phyloP scores from a whole-genome alignment of 208 protist genomes.

The Leishmania aethiopica region DNA sequence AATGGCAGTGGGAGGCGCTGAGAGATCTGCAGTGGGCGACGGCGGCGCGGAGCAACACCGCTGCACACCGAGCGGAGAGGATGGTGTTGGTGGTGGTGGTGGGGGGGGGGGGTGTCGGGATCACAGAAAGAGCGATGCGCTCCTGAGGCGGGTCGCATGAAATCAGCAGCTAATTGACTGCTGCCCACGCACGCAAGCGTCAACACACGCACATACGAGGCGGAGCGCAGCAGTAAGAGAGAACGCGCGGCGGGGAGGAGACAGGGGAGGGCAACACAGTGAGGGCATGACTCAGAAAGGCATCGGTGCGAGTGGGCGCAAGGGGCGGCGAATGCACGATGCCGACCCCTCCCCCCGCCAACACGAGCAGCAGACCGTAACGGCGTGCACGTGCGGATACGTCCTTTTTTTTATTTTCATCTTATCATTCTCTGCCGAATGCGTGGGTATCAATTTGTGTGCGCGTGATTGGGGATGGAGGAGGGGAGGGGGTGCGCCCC shows the following conservation, averaged over 20 bases:
- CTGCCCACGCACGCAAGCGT: not conserved
- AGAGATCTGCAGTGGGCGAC: not conserved
- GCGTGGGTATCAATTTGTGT: not conserved
- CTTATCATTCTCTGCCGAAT: no score
- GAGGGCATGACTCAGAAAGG: not conserved
- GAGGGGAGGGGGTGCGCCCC: not conserved
- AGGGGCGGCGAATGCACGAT: not conserved
- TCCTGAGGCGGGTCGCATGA: not conserved
- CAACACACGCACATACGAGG: not conserved
- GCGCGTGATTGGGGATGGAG: not conserved
- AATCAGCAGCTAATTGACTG: not conserved
- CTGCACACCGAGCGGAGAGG: not conserved
- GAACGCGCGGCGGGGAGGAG: not conserved
- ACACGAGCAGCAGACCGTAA: not conserved
- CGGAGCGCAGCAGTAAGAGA: not conserved
- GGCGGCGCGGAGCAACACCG: not conserved
- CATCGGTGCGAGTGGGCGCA: not conserved
- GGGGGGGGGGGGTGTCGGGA: not conserved
- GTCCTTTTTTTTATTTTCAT: no score
- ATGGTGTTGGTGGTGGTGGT: not conserved
- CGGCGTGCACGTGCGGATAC: not conserved
- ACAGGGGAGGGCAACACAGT: not conserved
- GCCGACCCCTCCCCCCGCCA: not conserved
- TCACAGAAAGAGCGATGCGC: not conserved
- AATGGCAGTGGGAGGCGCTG: not conserved